A percentile compares a stretch with the other conserved stretches of the same genome.
Conservation (phyloP, 768 basidiomycete genomes). For the Boletus edulis region DNA sequence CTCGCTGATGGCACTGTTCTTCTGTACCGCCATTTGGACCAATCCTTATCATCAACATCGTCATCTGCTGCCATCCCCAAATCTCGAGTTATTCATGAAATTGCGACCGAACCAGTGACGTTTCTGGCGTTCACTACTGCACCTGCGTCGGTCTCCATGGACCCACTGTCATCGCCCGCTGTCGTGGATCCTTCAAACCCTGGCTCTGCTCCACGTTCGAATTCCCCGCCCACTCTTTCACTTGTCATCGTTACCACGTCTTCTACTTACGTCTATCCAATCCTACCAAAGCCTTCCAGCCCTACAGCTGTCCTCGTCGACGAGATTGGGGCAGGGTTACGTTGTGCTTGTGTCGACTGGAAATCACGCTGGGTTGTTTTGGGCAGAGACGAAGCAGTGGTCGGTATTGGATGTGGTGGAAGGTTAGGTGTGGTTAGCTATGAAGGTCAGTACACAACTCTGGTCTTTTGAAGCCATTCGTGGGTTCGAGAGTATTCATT, state of each 20-base stretch:
- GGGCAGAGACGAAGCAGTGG: conserved; percentile 90
- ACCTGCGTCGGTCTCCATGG: conserved; percentile 21
- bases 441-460: conserved; percentile 61
- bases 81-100: conserved; percentile 79
- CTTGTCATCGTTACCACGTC: conserved; percentile 90
- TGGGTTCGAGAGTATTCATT: neutral
- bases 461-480: neutral
- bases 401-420: conserved; percentile 78
- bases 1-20: conserved; percentile 95
- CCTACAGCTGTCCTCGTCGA: conserved; percentile 70
- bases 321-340: conserved; percentile 80
- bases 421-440: conserved; percentile 86
- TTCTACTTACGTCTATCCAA: conserved; percentile 72
- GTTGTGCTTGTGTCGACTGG: conserved; percentile 83
- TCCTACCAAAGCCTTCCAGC: conserved; percentile 68
- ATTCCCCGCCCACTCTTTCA: conserved; percentile 44
- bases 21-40: conserved; percentile 87
- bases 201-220: neutral
- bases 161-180: conserved; percentile 17
- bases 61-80: conserved; percentile 80
- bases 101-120: conserved; percentile 84
- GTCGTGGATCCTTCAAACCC: conserved; percentile 15
- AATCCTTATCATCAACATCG: conserved; percentile 71
- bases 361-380: conserved; percentile 72
- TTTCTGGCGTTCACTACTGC: conserved; percentile 78